Evolutionary conservation across 208 protist species (phyloP).

Genomic region (Wallacemonas rigidus): DNA sequence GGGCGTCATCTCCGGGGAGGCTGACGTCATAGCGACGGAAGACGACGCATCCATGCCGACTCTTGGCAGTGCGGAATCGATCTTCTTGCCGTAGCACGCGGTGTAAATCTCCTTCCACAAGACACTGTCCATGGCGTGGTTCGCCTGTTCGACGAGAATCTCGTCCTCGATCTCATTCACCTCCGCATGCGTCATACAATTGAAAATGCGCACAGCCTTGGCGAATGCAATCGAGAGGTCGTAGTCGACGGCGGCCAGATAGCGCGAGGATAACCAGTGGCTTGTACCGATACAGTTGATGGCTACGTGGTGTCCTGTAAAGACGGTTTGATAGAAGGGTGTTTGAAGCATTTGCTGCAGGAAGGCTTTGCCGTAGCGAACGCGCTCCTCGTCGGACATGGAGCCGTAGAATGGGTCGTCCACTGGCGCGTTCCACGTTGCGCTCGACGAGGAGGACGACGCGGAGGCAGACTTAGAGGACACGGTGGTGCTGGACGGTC

Average conservation of each 20-base stretch:
- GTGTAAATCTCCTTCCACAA: conserved; percentile 68
- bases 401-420: conserved; percentile 6
- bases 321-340: conserved; percentile 60
- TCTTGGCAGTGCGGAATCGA: neutral
- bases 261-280: conserved; percentile 35
- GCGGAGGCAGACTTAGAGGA: neutral
- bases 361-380: conserved; percentile 34
- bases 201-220: conserved; percentile 70
- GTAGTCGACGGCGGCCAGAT: conserved; percentile 49
- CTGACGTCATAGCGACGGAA: neutral
- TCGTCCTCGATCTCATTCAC: conserved; percentile 52
- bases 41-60: too few species aligned
- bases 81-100: conserved; percentile 53
- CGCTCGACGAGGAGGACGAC: neutral
- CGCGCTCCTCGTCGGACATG: conserved; percentile 15
- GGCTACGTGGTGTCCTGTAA: conserved; percentile 63
- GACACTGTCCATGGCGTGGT: conserved; percentile 40
- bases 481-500: neutral
- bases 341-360: conserved; percentile 49
- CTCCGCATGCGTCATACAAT: conserved; percentile 66
- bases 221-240: conserved; percentile 61
- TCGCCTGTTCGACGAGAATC: conserved; percentile 51
- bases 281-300: conserved; percentile 65
- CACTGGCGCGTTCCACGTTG: neutral
- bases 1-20: neutral